A percentile compares a stretch with the other conserved stretches of the same genome.
Conservation (phyloP, 257 asterid species). For the Gentiana dahurica region DNA sequence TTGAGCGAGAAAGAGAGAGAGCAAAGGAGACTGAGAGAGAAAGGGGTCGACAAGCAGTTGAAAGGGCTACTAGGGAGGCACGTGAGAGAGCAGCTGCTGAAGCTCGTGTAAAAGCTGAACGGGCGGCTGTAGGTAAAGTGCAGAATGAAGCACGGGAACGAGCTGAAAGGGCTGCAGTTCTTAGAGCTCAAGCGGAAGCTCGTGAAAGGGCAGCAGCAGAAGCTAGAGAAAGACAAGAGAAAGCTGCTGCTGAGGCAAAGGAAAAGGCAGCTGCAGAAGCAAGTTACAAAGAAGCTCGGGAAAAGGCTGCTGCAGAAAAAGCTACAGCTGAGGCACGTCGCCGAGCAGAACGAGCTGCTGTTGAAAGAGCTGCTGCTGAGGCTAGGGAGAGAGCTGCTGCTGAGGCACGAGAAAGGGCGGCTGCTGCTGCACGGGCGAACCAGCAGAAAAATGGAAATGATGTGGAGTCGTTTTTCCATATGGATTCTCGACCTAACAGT, state of each 20-base stretch:
- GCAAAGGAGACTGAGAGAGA: constrained; percentile 59
- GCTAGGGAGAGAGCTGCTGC: constrained; percentile 91
- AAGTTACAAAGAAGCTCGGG: constrained; percentile 54
- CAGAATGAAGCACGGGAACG: constrained; percentile 77
- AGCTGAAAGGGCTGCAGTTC: constrained; percentile 91
- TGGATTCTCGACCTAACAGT: constrained; percentile 75
- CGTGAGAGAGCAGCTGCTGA: constrained; percentile 86
- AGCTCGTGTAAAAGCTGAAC: constrained; percentile 62
- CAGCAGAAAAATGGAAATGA: constrained; percentile 77
- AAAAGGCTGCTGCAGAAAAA: constrained; percentile 73
- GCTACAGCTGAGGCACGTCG: constrained; percentile 81
- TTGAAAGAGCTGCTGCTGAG: constrained; percentile 84
- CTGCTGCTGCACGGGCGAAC: constrained; percentile 47
- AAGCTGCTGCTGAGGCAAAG: constrained; percentile 80
- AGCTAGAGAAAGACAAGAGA: constrained; percentile 82
- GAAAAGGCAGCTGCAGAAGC: constrained; percentile 57
- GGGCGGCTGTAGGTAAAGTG: constrained; percentile 67
- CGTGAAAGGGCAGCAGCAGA: constrained; percentile 97
- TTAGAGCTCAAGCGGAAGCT: constrained; percentile 89
- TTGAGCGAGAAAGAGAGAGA: constrained; percentile 74
- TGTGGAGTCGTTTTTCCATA: constrained; percentile 78
- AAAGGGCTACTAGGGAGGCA: constrained; percentile 94
- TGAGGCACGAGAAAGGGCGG: constrained; percentile 75
- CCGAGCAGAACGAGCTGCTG: constrained; percentile 87
- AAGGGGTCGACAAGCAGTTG: constrained; percentile 80